Percentiles rank a stretch among this genome's conserved stretches.
Conservation (phyloP, 352 stramenopile genomes). For the Phytophthora hibernalis region DNA sequence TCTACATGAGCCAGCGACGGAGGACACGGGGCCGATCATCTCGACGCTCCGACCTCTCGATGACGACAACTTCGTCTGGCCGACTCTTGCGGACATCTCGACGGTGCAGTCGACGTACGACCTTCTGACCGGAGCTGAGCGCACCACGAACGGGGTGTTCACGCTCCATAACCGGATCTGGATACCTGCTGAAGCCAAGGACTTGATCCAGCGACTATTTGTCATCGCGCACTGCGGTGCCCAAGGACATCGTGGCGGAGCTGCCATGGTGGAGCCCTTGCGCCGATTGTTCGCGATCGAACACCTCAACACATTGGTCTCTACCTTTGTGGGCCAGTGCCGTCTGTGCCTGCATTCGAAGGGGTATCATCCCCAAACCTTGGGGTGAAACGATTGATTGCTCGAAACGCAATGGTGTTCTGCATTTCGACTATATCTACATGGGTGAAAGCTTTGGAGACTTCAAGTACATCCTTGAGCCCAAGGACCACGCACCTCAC, state of each 20-base stretch:
- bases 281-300: conserved; percentile 7
- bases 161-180: no score
- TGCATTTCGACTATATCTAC: conserved; percentile 6
- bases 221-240: conserved; percentile 12
- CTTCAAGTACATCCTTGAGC: neutral
- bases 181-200: neutral
- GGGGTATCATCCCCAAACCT: conserved; percentile 6
- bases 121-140: neutral
- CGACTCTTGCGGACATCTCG: neutral
- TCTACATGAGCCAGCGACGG: no score
- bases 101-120: neutral
- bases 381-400: conserved; percentile 18
- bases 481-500: neutral
- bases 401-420: neutral
- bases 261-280: conserved; percentile 6
- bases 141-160: neutral
- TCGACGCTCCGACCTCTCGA: conserved; percentile 12
- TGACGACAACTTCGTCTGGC: conserved; percentile 12
- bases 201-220: conserved; percentile 10
- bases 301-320: neutral
- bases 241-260: neutral
- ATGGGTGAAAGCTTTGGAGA: conserved; percentile 14
- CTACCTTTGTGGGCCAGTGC: no score
- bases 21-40: neutral
- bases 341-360: conserved; percentile 10